A percentile compares a stretch with the other conserved stretches of the same genome.
phyloP scores from a whole-genome alignment of 2,329 filamentous ascomycete genomes.

The Grosmannia huntii region DNA sequence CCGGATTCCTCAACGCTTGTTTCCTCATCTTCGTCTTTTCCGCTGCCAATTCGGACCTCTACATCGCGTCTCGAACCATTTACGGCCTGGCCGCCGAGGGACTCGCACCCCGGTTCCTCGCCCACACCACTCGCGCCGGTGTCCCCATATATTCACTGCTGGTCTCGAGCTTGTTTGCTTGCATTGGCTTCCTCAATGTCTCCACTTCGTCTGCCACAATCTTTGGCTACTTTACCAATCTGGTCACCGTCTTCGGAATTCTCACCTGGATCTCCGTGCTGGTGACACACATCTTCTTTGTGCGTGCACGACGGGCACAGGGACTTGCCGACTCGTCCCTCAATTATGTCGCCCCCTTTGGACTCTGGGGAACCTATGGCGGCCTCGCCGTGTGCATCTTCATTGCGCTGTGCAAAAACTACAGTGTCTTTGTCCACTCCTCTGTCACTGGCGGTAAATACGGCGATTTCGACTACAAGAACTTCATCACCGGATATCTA shows the following conservation, averaged over 20 bases:
- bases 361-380: constrained; percentile 23
- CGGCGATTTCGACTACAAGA: constrained; percentile 26
- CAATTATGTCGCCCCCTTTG: constrained; percentile 23
- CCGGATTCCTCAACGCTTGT: constrained; percentile 46
- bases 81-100: constrained; percentile 25
- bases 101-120: constrained; percentile 25
- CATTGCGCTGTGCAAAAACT: constrained; percentile 8
- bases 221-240: constrained; percentile 27
- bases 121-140: constrained; percentile 20
- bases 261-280: constrained; percentile 29
- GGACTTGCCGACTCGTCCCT: constrained; percentile 19
- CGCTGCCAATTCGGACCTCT: constrained; percentile 47
- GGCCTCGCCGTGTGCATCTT: constrained; percentile 10
- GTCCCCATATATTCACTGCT: constrained; percentile 25
- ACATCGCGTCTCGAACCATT: constrained; percentile 26
- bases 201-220: constrained; percentile 20
- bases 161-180: constrained; percentile 21
- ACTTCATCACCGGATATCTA: constrained; percentile 31
- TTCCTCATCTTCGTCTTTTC: constrained; percentile 44
- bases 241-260: constrained; percentile 27
- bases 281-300: constrained; percentile 25
- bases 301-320: constrained; percentile 22
- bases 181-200: constrained; percentile 27
- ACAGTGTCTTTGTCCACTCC: constrained; percentile 13
- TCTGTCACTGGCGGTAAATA: background rate